A percentile compares a stretch with the other conserved stretches of the same genome.
Conservation (phyloP, 192 early-diverging fungal species). For the Bifiguratus adelaidae region DNA sequence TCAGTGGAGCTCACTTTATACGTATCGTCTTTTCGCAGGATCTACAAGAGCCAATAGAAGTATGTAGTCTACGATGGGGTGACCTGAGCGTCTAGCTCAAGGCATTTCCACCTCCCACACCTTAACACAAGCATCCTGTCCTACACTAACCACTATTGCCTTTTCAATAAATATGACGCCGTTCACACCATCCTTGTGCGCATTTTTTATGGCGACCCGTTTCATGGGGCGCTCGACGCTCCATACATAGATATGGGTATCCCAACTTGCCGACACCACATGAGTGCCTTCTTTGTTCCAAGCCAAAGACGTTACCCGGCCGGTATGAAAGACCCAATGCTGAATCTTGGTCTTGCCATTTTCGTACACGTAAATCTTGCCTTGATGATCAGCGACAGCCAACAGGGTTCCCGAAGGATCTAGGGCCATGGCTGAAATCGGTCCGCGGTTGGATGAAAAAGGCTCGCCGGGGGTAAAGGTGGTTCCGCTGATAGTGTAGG, state of each 20-base stretch:
- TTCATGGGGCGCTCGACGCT: constrained; percentile 68
- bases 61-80: too few relatives aligned
- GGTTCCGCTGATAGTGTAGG: constrained; percentile 44
- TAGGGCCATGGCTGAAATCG: constrained; percentile 72
- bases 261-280: constrained; percentile 72
- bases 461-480: constrained; percentile 13
- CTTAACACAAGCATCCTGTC: constrained; percentile 78
- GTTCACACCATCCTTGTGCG: constrained; percentile 75
- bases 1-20: too few relatives aligned
- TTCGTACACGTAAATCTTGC: constrained; percentile 71
- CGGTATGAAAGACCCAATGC: constrained; percentile 86
- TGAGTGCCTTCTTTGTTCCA: constrained; percentile 72
- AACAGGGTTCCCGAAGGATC: constrained; percentile 63
- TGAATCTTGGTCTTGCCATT: constrained; percentile 36
- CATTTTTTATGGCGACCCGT: constrained; percentile 59
- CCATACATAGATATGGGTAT: constrained; percentile 91
- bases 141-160: constrained; percentile 57
- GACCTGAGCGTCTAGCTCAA: too few relatives aligned
- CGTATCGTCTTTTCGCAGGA: too few relatives aligned
- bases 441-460: constrained; percentile 35
- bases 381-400: constrained; percentile 70
- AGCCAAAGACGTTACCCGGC: constrained; percentile 66
- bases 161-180: constrained; percentile 54
- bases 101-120: constrained; percentile 35
- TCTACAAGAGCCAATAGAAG: too few relatives aligned